These are phyloP conservation scores for Conoideocrella luteorostrata DNA, from an alignment of 2,329 filamentous ascomycete genomes.

Conservation along the genomic window DNA sequence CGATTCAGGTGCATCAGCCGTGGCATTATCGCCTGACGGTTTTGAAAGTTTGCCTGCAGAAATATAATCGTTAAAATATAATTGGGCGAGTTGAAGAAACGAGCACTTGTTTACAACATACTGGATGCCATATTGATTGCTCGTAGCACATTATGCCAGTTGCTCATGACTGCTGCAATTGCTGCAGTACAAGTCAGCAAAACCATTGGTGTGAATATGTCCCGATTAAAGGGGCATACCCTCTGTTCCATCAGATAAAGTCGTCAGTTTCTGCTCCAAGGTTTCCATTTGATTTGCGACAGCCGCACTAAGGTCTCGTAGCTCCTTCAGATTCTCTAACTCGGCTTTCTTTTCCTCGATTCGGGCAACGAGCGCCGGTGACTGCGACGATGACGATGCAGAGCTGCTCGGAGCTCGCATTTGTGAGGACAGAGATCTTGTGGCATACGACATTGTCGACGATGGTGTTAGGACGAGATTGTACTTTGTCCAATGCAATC, in stretches of 20 bases:
- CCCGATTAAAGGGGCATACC: slow-evolving; percentile 38
- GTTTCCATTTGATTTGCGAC: slow-evolving; percentile 78
- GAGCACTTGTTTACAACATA: slow-evolving; percentile 32
- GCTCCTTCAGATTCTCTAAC: slow-evolving; percentile 69
- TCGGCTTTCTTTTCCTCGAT: slow-evolving; percentile 84
- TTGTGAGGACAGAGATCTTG: slow-evolving; percentile 56
- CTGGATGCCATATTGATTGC: slow-evolving; percentile 83
- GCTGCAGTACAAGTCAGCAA: slow-evolving; percentile 41
- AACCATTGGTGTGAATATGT: no score
- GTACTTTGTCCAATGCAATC: background rate
- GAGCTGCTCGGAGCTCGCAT: slow-evolving; percentile 55
- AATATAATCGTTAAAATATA: no score
- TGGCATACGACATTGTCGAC: slow-evolving; percentile 49
- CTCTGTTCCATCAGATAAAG: slow-evolving; percentile 75
- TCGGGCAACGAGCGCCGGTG: slow-evolving; percentile 63
- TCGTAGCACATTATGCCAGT: slow-evolving; percentile 81
- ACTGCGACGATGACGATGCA: slow-evolving; percentile 50
- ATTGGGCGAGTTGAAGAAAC: slow-evolving; percentile 11
- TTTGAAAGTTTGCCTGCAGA: slow-evolving; percentile 61
- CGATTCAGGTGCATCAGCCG: slow-evolving; percentile 28
- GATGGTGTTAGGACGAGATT: background rate
- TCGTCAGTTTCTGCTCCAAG: slow-evolving; percentile 69
- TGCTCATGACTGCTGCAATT: slow-evolving; percentile 76
- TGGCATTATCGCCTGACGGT: slow-evolving; percentile 36
- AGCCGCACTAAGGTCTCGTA: slow-evolving; percentile 71